phyloP scores from a whole-genome alignment of 2,329 filamentous ascomycete species.

The Apiospora pterosperma region DNA sequence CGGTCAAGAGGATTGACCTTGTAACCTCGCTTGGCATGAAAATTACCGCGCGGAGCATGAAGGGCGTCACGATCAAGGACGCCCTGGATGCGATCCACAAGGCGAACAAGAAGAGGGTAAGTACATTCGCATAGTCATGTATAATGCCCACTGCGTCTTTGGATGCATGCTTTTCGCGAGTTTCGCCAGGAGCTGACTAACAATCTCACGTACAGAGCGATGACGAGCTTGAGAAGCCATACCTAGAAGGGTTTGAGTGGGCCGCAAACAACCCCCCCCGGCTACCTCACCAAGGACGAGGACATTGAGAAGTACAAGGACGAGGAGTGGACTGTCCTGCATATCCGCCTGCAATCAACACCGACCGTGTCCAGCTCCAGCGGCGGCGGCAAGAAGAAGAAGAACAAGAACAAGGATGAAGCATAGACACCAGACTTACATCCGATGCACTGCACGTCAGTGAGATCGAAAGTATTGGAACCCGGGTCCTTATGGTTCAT shows the following conservation, averaged over 20 bases:
- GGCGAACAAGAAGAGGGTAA: slow-evolving; percentile 92
- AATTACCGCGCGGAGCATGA: slow-evolving; percentile 85
- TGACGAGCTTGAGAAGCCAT: slow-evolving; percentile 83
- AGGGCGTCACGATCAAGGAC: slow-evolving; percentile 96
- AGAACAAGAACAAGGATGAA: slow-evolving; percentile 47
- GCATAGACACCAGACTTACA: background rate
- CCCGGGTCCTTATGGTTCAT: background rate
- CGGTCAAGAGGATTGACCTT: slow-evolving; percentile 91
- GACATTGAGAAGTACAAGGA: slow-evolving; percentile 57
- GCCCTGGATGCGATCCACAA: slow-evolving; percentile 94
- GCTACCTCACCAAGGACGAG: slow-evolving; percentile 17
- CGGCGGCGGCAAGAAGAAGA: slow-evolving; percentile 66
- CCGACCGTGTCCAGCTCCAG: slow-evolving; percentile 36
- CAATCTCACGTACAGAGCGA: slow-evolving; percentile 40
- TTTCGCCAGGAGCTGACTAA: slow-evolving; percentile 3
- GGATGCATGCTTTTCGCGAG: background rate
- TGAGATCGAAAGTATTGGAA: background rate
- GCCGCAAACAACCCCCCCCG: slow-evolving; percentile 26
- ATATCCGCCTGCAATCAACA: slow-evolving; percentile 74
- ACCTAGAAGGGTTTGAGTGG: slow-evolving; percentile 95
- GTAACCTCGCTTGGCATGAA: slow-evolving; percentile 86
- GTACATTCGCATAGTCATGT: slow-evolving; percentile 23
- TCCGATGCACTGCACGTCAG: background rate
- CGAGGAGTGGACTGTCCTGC: slow-evolving; percentile 81
- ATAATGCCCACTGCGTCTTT: slow-evolving; percentile 7